A percentile compares a stretch with the other conserved stretches of the same genome.
Evolutionary conservation across 805 yeast species (phyloP).

Genomic region (Yamadazyma paraphyllophila): DNA sequence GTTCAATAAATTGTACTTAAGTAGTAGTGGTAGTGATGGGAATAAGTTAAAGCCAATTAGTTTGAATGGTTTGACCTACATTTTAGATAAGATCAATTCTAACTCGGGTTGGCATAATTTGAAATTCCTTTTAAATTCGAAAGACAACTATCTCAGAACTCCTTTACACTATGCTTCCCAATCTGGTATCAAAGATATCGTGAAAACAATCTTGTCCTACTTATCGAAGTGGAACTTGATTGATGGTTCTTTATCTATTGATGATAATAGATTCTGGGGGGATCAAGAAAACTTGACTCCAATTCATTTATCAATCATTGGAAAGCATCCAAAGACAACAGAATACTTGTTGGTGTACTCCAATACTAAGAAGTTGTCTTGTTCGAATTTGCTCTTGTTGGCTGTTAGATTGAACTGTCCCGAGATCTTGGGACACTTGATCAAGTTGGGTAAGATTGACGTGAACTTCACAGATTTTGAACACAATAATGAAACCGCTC

Average conservation of each 20-base stretch:
- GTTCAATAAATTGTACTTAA: constrained; percentile 24
- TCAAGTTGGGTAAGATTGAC: constrained; percentile 57
- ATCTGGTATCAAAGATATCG: constrained; percentile 70
- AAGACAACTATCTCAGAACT: constrained; percentile 75
- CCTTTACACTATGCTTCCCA: constrained; percentile 90
- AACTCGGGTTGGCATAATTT: constrained; percentile 11
- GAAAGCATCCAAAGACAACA: constrained; percentile 77
- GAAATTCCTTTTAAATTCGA: constrained; percentile 47
- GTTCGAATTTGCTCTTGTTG: constrained; percentile 58
- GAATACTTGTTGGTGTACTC: constrained; percentile 53
- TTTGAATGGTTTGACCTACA: constrained; percentile 54
- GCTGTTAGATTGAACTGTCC: constrained; percentile 68
- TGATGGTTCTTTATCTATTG: constrained; percentile 48
- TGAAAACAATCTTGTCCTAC: constrained; percentile 54
- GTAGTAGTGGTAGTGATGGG: constrained; percentile 28
- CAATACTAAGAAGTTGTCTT: constrained; percentile 38
- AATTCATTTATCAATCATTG: constrained; percentile 76
- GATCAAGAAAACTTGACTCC: constrained; percentile 82
- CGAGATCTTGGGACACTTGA: constrained; percentile 51
- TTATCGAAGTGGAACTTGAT: constrained; percentile 60
- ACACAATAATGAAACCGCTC: constrained; percentile 67
- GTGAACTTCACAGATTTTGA: constrained; percentile 61
- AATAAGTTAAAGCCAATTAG: constrained; percentile 9
- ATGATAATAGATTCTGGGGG: constrained; percentile 60
- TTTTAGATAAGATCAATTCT: constrained; percentile 48